Base-by-base conservation (phyloP, 306 rosid genomes). In the Quercus variabilis region DNA sequence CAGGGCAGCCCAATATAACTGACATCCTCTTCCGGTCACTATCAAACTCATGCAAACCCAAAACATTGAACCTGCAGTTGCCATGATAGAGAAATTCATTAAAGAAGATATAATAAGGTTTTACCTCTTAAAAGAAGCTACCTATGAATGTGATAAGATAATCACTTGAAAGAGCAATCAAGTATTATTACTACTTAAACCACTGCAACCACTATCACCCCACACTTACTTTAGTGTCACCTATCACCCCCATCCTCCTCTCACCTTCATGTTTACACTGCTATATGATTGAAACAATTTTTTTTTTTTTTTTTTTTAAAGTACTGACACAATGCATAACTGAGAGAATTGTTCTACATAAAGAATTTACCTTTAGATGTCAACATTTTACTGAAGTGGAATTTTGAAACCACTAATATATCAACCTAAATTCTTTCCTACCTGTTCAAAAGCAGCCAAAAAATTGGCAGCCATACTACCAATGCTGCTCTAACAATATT, bases 11-110 rank as follows among this genome's bases (percentile, higher is more conserved):
- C 78, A 95, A 74, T 85, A 95, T 90, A 51, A 91, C 99, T 1
- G 98, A 95, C 99, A 95, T 95, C 84, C 98, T 87, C 85, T 95
- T 95, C 79, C 99, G 84, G 51, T 95, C 99, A 81, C 99, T 95
- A 76, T 95, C 99, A 23, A 95, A 95, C 85, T 95, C 98, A 46
- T 95, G 99, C 85, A 95, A 70, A 80, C 99, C 99, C 87, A 95
- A 82, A 68, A 95, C 97, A 81, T 84, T 84, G 89, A 91, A 95
- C 89, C 99, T 95, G 93, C 90, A 84, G 76, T 35, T 72, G 76
- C 84, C 84, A 74, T 57, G 74, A 84, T 58, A 72, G 43, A 54
- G 72, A 81, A 41, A 77, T 55, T 82, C 70, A 81, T 75, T 49
- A 82, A 80, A 25, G 58, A 60, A 68, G 83, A 75, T 25, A 73